Percentiles rank a stretch among this genome's conserved stretches.
Evolutionary conservation across 331 rosid species (phyloP).

Genomic region (Dryas integrifolia): DNA sequence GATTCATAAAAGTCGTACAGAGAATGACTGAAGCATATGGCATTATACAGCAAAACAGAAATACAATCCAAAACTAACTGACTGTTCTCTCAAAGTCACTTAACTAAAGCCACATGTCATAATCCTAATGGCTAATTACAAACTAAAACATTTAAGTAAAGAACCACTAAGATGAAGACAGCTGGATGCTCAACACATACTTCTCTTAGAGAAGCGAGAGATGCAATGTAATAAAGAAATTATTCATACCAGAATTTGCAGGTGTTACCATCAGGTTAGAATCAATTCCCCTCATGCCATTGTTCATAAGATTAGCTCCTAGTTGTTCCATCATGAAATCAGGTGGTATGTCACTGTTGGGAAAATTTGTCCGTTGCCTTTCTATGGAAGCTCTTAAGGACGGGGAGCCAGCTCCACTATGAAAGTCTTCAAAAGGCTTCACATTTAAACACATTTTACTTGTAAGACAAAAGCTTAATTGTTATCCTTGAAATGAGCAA

Average conservation of each 20-base stretch:
- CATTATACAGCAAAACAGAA: no score
- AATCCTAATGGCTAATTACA: no score
- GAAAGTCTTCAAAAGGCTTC: conserved; percentile 59
- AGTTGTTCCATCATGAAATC: conserved; percentile 37
- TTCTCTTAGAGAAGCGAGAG: conserved; percentile 11
- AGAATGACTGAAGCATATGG: no score
- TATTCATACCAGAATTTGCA: conserved; percentile 50
- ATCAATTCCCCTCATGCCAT: conserved; percentile 30
- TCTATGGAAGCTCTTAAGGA: conserved; percentile 36
- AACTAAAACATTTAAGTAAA: no score
- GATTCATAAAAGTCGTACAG: no score
- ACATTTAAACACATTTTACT: conserved; percentile 16
- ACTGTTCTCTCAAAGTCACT: no score
- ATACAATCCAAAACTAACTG: no score
- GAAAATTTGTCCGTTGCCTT: conserved; percentile 26
- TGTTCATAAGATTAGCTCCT: conserved; percentile 36
- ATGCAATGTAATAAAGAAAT: conserved; percentile 16
- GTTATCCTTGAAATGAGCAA: conserved; percentile 19
- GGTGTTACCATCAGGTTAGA: conserved; percentile 39
- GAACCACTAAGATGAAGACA: no score
- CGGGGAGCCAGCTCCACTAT: conserved; percentile 39
- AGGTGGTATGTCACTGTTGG: conserved; percentile 26
- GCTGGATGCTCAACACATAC: background rate
- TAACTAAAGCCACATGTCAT: no score
- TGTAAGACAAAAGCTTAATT: conserved; percentile 18